Evolutionary conservation across 495 filamentous ascomycete genomes (phyloP).

Genomic region (Haplographium delicatum): DNA sequence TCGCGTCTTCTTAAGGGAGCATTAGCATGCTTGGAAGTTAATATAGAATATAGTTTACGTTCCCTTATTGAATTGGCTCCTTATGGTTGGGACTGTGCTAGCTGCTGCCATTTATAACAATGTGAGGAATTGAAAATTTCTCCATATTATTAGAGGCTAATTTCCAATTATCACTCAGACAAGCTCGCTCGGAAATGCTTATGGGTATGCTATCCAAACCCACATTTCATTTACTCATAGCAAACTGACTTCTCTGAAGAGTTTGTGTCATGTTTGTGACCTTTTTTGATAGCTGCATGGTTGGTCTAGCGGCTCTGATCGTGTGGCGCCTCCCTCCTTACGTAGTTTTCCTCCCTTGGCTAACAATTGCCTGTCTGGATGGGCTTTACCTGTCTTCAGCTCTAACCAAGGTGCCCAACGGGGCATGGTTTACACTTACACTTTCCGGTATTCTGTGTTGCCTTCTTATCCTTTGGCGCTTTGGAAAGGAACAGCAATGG

Average conservation of each 20-base stretch:
- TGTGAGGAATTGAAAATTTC: constrained; percentile 27
- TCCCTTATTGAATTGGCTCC: constrained; percentile 63
- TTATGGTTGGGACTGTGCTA: constrained; percentile 66
- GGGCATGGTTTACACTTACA: constrained; percentile 68
- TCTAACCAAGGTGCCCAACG: constrained; percentile 61
- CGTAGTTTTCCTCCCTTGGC: constrained; percentile 30
- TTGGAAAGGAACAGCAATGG: constrained; percentile 71
- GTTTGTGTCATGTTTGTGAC: constrained; percentile 71
- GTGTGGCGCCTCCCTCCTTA: constrained; percentile 50
- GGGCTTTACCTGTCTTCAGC: constrained; percentile 60
- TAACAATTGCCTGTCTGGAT: constrained; percentile 61
- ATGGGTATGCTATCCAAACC: constrained; percentile 26
- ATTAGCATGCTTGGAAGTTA: background rate
- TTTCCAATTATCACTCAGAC: constrained; percentile 27
- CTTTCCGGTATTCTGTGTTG: constrained; percentile 49
- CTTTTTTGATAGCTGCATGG: constrained; percentile 67
- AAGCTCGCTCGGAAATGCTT: constrained; percentile 42
- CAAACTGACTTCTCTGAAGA: background rate
- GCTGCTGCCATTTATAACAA: constrained; percentile 67
- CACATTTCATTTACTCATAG: background rate
- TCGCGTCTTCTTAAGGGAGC: background rate
- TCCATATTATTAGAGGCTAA: background rate
- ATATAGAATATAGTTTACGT: constrained; percentile 47
- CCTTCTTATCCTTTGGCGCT: constrained; percentile 65
- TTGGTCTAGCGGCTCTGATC: constrained; percentile 57